Evolutionary conservation across 2,329 filamentous ascomycete genomes (phyloP), one percentile per base, ranked within the genome.

Genomic region (Byssothecium circinans): DNA sequence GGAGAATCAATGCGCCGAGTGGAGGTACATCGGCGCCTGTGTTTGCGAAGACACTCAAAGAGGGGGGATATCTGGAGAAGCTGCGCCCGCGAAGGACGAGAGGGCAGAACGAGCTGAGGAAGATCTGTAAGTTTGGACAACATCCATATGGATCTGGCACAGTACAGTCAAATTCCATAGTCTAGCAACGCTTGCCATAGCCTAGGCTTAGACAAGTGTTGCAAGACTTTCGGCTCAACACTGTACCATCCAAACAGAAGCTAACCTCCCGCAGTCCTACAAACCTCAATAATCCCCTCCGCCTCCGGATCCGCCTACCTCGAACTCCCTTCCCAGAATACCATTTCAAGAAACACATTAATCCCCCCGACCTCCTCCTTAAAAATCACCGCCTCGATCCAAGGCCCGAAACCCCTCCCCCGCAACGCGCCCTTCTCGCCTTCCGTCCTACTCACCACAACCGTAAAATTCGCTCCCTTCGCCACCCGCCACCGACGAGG

Each of bases 391-490:
- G 96, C 91, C 70, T 91, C 90, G 10, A 89, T 97, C 45, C 92
- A 97, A 73, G 94, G 94, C 1, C 94, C 94, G 3, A 85, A 91
- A 58, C 91, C 94, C 19, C 81, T 99, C 34, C 91, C 92, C 25
- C 85, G 91, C 67, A 95, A 89, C 46, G 89, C 90, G 22, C 87
- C 90, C 1, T 99, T 96, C 75, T 94, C 89, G 43, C 90, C 94
- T 8, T 91, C 96, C 62, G 84, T 97, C 55, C 86, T 96, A 36
- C 81, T 99, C 42, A 90, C 88, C 12, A 95, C 92, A 2, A 90
- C 96, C 60, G 87, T 99, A 66, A 99, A 97, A 74, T 97, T 95
- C 68, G 91, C 94, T 0, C 91, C 94, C 0, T 99, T 99, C 67
- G 92, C 94, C 2, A 90, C 89, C 5, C 82, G 87, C 48, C 82